phyloP scores from a whole-genome alignment of 441 rosid species.

The Jatropha podagrica region DNA sequence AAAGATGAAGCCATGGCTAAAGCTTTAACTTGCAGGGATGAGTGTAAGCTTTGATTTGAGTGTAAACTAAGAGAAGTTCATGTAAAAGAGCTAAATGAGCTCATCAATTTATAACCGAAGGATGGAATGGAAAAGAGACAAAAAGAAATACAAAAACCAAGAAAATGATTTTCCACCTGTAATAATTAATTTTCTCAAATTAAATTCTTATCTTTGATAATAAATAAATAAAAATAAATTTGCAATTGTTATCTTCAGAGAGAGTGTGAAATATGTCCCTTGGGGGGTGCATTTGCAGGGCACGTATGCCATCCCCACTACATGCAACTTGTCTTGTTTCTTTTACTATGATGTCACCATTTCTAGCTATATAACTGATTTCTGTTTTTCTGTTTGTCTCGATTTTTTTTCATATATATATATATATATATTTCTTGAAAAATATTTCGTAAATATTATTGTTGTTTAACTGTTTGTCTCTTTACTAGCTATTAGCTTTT shows the following conservation, averaged over 20 bases:
- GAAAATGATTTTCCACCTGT: conserved; percentile 1
- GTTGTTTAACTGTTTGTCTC: no score
- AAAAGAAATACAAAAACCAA: conserved; percentile 24
- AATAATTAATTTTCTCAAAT: neutral
- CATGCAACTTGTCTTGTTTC: conserved; percentile 8
- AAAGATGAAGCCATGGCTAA: conserved; percentile 85
- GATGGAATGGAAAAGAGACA: conserved; percentile 1
- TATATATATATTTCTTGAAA: neutral
- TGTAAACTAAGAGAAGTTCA: conserved; percentile 25
- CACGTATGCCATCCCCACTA: conserved; percentile 31
- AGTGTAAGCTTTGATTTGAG: conserved; percentile 4
- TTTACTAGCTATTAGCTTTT: no score
- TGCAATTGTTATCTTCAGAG: conserved; percentile 20
- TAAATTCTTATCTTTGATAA: neutral
- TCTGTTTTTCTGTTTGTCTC: conserved; percentile 18
- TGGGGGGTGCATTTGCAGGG: conserved; percentile 34
- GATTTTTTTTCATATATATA: neutral
- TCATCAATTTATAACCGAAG: conserved; percentile 40
- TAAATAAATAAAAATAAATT: conserved; percentile 1
- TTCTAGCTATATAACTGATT: conserved; percentile 12
- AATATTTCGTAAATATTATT: no score
- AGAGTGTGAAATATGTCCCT: conserved; percentile 32
- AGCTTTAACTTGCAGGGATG: conserved; percentile 23
- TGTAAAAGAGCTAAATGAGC: conserved; percentile 18
- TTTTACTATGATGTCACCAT: conserved; percentile 20